Evolutionary conservation across 208 protist species (phyloP).

Genomic region (Trypanosoma rangeli): DNA sequence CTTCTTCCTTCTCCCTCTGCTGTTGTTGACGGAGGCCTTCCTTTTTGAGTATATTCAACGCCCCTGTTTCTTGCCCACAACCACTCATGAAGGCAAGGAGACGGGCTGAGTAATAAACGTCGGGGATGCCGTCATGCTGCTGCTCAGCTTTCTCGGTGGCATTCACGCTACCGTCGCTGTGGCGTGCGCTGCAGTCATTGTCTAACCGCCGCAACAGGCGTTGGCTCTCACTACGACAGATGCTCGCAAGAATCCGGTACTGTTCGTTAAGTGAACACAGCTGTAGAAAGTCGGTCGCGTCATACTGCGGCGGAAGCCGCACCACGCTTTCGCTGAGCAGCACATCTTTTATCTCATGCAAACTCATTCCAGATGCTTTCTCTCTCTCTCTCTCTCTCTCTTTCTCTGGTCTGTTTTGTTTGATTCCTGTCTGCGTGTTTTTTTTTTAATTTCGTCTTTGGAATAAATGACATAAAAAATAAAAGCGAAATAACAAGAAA

Average conservation of each 20-base stretch:
- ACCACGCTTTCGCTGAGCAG: conserved; percentile 11
- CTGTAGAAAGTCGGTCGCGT: conserved; percentile 20
- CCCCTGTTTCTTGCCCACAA: conserved; percentile 3
- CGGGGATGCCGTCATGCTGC: conserved; percentile 1
- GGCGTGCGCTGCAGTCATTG: not conserved
- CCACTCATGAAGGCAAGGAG: conserved; percentile 12
- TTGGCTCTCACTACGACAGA: conserved; percentile 19
- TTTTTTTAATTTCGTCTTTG: not conserved
- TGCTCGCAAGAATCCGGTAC: conserved; percentile 26
- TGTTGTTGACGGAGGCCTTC: not conserved
- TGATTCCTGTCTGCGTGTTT: not conserved
- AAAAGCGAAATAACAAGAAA: too few relatives aligned
- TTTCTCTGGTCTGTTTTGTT: too few relatives aligned
- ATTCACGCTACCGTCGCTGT: not conserved
- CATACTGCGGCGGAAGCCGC: conserved; percentile 23
- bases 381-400: too few relatives aligned
- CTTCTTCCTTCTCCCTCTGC: not conserved
- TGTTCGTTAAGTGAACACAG: conserved; percentile 13
- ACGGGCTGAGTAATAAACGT: conserved; percentile 12
- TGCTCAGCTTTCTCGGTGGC: not conserved
- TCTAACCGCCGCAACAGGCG: not conserved
- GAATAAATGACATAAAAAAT: too few relatives aligned
- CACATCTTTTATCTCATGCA: conserved; percentile 3
- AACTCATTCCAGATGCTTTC: not conserved
- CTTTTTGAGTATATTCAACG: conserved; percentile 6